Percentiles rank a stretch among this genome's conserved stretches.
phyloP scores from a whole-genome alignment of 2,329 filamentous ascomycete genomes.

The Amphichorda felina region DNA sequence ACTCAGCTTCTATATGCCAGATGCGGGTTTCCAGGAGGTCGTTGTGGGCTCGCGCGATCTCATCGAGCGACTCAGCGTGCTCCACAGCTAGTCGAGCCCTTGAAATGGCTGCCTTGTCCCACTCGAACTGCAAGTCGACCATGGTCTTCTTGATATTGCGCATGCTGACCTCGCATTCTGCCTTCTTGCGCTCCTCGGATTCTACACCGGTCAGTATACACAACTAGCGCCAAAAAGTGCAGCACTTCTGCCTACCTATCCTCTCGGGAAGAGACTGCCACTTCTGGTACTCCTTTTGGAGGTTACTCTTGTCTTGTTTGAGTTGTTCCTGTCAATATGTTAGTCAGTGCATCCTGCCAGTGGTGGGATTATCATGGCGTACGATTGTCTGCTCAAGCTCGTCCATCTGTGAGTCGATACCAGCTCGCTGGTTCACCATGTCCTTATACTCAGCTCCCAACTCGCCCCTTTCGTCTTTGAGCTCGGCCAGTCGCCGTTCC shows the following conservation, averaged over 20 bases:
- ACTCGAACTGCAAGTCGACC: constrained; percentile 35
- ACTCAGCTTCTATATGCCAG: constrained; percentile 66
- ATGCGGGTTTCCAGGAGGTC: constrained; percentile 59
- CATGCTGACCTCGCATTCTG: constrained; percentile 17
- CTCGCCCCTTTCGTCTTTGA: constrained; percentile 19
- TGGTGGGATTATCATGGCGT: constrained; percentile 6
- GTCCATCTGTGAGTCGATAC: constrained; percentile 28
- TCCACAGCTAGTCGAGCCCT: constrained; percentile 41
- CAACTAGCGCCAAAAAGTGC: neutral
- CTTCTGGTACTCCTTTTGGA: constrained; percentile 54
- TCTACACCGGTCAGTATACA: constrained; percentile 13
- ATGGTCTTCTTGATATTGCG: constrained; percentile 24
- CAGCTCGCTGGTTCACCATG: constrained; percentile 23
- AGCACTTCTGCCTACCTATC: constrained; percentile 45
- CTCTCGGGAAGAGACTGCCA: constrained; percentile 59
- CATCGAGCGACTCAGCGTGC: constrained; percentile 47
- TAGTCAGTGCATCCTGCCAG: neutral
- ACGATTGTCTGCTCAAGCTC: constrained; percentile 27
- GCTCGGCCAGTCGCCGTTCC: constrained; percentile 35
- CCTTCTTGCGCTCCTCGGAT: constrained; percentile 20
- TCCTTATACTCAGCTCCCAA: constrained; percentile 21
- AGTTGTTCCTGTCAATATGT: constrained; percentile 28
- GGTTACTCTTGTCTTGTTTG: constrained; percentile 48
- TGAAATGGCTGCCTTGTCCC: constrained; percentile 41
- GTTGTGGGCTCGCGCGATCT: constrained; percentile 49